Conservation (phyloP, 2,329 filamentous ascomycete genomes). For the Colletotrichum lentis region DNA sequence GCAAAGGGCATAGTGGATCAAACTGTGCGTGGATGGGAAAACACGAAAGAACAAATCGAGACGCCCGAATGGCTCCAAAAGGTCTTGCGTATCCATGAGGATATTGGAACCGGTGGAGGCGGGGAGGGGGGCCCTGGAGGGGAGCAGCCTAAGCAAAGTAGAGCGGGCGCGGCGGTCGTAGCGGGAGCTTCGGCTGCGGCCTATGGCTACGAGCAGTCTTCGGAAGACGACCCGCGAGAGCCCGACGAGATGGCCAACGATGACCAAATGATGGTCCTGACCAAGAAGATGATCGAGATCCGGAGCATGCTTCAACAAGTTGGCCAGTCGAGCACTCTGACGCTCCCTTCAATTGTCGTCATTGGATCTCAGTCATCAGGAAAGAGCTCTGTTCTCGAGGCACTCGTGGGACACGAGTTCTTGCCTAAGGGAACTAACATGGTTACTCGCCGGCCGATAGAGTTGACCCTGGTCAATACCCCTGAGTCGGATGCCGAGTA, state of each 20-base stretch:
- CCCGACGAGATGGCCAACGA: conserved; percentile 77
- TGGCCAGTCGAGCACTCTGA: conserved; percentile 87
- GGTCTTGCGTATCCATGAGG: conserved; percentile 70
- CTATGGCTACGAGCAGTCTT: conserved; percentile 77
- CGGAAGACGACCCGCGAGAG: conserved; percentile 69
- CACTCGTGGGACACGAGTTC: conserved; percentile 97
- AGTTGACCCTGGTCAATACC: conserved; percentile 94
- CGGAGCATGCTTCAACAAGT: conserved; percentile 89
- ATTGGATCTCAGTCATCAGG: conserved; percentile 98
- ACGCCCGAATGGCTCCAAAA: conserved; percentile 80
- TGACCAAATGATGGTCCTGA: conserved; percentile 99
- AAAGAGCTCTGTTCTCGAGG: conserved; percentile 96
- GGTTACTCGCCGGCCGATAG: conserved; percentile 95
- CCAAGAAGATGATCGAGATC: conserved; percentile 99
- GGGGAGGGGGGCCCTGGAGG: conserved; percentile 59
- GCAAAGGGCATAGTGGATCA: conserved; percentile 80
- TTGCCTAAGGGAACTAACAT: conserved; percentile 98
- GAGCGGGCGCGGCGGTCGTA: conserved; percentile 67
- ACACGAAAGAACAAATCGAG: conserved; percentile 79
- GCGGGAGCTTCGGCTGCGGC: conserved; percentile 77
- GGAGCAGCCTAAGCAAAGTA: conserved; percentile 67
- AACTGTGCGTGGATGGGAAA: conserved; percentile 81
- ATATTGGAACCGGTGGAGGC: conserved; percentile 60
- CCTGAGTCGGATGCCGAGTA: conserved; percentile 88
- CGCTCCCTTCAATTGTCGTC: conserved; percentile 96